Conservation (phyloP, 129 eudicot genomes). For the Chrysanthemum seticuspe region DNA sequence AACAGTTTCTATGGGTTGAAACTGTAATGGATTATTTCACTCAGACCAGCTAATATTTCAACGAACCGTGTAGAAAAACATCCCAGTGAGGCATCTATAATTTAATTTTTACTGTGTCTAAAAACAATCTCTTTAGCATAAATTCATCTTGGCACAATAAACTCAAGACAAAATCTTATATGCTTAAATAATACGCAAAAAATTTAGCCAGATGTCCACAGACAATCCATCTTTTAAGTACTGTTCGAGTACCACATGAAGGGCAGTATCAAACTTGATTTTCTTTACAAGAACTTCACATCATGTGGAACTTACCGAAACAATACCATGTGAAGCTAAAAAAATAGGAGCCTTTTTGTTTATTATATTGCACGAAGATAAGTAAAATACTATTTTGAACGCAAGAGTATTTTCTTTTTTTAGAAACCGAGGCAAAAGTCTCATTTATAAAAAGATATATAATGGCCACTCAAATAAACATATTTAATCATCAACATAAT, state of each 20-base stretch:
- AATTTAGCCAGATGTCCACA: constrained; percentile 5
- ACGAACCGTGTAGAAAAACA: no score
- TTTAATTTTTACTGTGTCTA: no score
- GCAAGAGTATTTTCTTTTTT: no score
- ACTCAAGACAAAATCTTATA: not conserved
- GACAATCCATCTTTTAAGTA: not conserved
- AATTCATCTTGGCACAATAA: not conserved
- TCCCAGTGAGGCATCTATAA: no score
- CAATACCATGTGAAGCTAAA: not conserved
- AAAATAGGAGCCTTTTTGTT: not conserved
- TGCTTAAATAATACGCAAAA: not conserved
- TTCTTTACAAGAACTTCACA: not conserved
- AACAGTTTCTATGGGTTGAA: no score
- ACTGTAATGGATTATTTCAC: no score
- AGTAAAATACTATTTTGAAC: no score
- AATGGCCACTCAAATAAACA: not conserved
- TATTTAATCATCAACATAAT: not conserved
- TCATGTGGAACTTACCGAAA: not conserved
- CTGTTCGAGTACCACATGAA: not conserved
- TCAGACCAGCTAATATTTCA: no score
- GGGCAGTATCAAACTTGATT: not conserved
- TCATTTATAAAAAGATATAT: not conserved
- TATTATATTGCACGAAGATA: no score
- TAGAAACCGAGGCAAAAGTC: not conserved
- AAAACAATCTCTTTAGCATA: no score